phyloP scores from a whole-genome alignment of 306 rosid genomes.

The Quercus cerris region DNA sequence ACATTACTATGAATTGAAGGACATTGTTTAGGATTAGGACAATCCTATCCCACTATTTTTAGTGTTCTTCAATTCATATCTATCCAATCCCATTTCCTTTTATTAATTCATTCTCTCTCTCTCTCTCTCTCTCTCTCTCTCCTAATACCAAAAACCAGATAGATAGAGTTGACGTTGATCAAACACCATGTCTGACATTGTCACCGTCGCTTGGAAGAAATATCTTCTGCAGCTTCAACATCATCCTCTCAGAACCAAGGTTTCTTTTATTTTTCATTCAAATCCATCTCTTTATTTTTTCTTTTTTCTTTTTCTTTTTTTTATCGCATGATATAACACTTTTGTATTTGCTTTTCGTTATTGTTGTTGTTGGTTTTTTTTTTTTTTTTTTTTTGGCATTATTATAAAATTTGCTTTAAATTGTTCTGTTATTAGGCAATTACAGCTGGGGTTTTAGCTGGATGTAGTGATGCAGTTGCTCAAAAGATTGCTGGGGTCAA shows the following conservation, averaged over 20 bases:
- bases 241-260: slow-evolving; percentile 95
- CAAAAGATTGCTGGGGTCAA: slow-evolving; percentile 88
- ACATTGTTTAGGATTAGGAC: neutral
- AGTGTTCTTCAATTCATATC: neutral
- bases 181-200: slow-evolving; percentile 62
- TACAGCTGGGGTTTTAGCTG: slow-evolving; percentile 80
- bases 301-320: no score
- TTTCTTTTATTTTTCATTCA: slow-evolving; percentile 15
- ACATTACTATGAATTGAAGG: neutral
- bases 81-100: neutral
- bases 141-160: neutral
- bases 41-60: neutral
- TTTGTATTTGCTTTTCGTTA: neutral
- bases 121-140: slow-evolving; percentile 1
- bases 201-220: slow-evolving; percentile 55
- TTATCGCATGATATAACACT: neutral
- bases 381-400: no score
- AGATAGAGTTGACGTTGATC: slow-evolving; percentile 24
- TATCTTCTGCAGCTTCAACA: slow-evolving; percentile 71
- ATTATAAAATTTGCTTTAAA: neutral
- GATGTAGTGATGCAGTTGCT: slow-evolving; percentile 74
- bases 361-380: neutral
- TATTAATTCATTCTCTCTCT: neutral
- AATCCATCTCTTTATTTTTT: neutral
- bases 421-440: slow-evolving; percentile 59